Evolutionary conservation across 2,329 filamentous ascomycete species (phyloP).

Genomic region (Fusarium duplospermum): DNA sequence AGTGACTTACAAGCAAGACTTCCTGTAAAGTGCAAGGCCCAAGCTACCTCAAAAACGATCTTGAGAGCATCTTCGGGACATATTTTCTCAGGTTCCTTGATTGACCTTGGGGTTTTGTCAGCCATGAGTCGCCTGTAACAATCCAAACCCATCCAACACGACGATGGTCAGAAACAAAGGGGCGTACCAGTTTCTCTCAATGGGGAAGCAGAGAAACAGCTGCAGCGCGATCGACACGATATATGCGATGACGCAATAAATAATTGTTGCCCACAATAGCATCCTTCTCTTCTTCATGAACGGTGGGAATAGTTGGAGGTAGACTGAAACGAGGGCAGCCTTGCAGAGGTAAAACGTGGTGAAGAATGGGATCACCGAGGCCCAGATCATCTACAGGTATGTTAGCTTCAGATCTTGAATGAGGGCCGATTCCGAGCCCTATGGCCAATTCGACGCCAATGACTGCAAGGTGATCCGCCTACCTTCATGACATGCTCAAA

Average conservation of each 20-base stretch:
- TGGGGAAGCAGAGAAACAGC: conserved; percentile 3
- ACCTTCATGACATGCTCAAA: conserved; percentile 1
- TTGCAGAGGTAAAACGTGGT: conserved; percentile 19
- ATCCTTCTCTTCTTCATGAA: conserved; percentile 17
- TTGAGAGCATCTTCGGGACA: not conserved
- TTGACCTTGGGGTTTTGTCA: not conserved
- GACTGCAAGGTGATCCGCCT: no score
- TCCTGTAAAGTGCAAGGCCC: conserved; percentile 1
- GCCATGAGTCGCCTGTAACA: not conserved
- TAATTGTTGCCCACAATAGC: not conserved
- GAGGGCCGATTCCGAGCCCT: no score
- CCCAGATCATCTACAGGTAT: conserved; percentile 1
- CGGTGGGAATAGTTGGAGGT: conserved; percentile 13
- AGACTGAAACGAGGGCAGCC: conserved; percentile 4
- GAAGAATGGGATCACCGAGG: conserved; percentile 1
- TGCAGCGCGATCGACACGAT: not conserved
- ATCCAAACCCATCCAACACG: not conserved
- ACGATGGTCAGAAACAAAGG: no score
- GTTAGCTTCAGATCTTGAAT: not conserved
- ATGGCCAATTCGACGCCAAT: no score
- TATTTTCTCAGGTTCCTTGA: not conserved
- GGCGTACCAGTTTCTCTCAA: conserved; percentile 10
- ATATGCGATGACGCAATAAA: not conserved
- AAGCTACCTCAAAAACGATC: conserved; percentile 1
- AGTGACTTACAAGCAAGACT: conserved; percentile 7